phyloP scores from a whole-genome alignment of 208 protist genomes.

The Acanthamoeba lenticulata region DNA sequence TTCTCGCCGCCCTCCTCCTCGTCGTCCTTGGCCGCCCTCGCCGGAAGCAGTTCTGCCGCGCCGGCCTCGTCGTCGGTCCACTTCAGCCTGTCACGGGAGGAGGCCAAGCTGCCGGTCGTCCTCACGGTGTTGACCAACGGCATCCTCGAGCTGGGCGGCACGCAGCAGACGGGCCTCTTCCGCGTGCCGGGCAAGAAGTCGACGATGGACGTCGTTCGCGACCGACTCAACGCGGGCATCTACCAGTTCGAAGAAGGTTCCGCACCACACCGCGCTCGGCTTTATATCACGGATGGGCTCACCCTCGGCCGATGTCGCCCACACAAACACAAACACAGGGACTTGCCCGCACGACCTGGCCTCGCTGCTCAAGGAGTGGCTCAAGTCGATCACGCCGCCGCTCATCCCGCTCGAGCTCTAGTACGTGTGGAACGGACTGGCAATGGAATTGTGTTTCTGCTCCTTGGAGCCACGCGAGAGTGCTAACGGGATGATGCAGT shows the following conservation, averaged over 20 bases:
- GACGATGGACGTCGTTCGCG: constrained; percentile 26
- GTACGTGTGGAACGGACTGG: background rate
- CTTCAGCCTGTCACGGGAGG: background rate
- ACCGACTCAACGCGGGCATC: background rate
- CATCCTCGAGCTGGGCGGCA: background rate
- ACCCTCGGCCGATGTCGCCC: too few relatives aligned
- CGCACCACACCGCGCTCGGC: too few relatives aligned
- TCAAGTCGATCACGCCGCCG: background rate
- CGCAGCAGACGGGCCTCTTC: constrained; percentile 3
- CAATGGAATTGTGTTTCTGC: too few relatives aligned
- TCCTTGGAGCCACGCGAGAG: too few relatives aligned
- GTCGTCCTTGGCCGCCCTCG: too few relatives aligned
- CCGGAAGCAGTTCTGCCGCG: background rate
- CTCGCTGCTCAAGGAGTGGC: constrained; percentile 32
- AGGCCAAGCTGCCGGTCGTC: background rate
- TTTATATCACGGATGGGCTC: too few relatives aligned
- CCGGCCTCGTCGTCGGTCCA: background rate
- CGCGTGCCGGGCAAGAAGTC: background rate
- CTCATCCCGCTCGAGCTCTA: constrained; percentile 3
- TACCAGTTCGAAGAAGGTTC: constrained; percentile 38
- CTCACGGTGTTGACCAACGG: constrained; percentile 9
- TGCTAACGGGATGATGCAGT: background rate
- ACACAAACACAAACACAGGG: too few relatives aligned
- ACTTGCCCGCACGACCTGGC: background rate
- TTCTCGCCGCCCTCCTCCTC: background rate